These are phyloP conservation scores for Scleromitrula shiraiana DNA, from an alignment of 2,329 filamentous ascomycete species.

Conservation along the genomic window DNA sequence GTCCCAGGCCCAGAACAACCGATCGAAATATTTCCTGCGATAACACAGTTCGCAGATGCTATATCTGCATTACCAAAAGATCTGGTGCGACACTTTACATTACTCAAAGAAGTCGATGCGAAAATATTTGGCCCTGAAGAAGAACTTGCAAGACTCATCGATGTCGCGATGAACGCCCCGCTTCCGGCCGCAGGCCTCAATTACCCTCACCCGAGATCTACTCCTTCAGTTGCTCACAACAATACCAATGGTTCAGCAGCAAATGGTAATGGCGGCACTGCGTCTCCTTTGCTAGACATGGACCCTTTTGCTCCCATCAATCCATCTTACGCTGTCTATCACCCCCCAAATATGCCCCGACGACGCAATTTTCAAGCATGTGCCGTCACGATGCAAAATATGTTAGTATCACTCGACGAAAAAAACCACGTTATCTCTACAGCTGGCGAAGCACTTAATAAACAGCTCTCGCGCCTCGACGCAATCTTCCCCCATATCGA, in stretches of 20 bases:
- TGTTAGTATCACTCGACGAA: slow-evolving; percentile 88
- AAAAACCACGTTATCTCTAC: slow-evolving; percentile 96
- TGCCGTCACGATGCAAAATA: slow-evolving; percentile 69
- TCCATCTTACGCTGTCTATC: slow-evolving; percentile 39
- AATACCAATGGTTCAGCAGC: slow-evolving; percentile 26
- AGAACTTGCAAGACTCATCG: slow-evolving; percentile 67
- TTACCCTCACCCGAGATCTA: slow-evolving; percentile 22
- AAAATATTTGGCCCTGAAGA: slow-evolving; percentile 89
- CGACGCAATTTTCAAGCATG: slow-evolving; percentile 72
- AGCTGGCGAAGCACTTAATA: slow-evolving; percentile 80
- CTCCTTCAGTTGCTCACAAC: slow-evolving; percentile 22
- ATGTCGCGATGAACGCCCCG: slow-evolving; percentile 49
- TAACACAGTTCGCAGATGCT: slow-evolving; percentile 78
- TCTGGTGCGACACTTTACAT: slow-evolving; percentile 88
- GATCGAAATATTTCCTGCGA: slow-evolving; percentile 59
- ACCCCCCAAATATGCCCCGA: slow-evolving; percentile 52
- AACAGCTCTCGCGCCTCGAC: slow-evolving; percentile 77
- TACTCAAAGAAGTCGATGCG: slow-evolving; percentile 95
- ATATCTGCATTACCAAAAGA: slow-evolving; percentile 90
- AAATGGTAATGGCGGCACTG: slow-evolving; percentile 24
- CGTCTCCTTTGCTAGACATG: slow-evolving; percentile 14
- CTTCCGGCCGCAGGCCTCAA: slow-evolving; percentile 33
- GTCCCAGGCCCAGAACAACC: slow-evolving; percentile 37
- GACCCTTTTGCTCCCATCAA: slow-evolving; percentile 21
- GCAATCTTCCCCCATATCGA: slow-evolving; percentile 82